Base-by-base conservation (phyloP, 2,329 filamentous ascomycete species). In the Mariannaea elegans region DNA sequence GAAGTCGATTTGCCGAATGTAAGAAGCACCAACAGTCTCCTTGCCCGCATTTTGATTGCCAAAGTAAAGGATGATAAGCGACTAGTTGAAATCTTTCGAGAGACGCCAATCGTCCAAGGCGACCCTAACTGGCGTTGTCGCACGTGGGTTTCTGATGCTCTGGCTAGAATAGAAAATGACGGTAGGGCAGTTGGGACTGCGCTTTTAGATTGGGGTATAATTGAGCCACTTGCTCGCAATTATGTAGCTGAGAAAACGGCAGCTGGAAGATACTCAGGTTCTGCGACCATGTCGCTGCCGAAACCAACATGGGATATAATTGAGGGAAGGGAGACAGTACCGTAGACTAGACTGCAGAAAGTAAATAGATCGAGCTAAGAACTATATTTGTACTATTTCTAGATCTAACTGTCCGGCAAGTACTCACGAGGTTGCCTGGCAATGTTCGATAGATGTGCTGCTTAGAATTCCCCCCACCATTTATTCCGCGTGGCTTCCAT, bases 41-140 rank as follows among this genome's bases (percentile, higher is more conserved):
- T 81, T 27, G 75, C 67, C 1, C 77, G 77, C 8, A 54, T 80
- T 56, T 3, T 76, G 12, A 72, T 80, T 51, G 77, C 73, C 31
- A 81, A 81, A 63, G 59, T 81, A 24, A 64, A 69, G 18, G 68
- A 80, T 57, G 66, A 76, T 48, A 16, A 57, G 14, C 68, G 71
- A 1, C 70, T 81, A 3, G 27, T 73, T 13, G 50, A 67, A 1
- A 73, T 78, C 27, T 51, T 81, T 6, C 69, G 69, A 16, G 36
- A 45, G 2, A 64, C 73, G 5, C 74, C 76, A 4, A 58, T 81
- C 6, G 58, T 75, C 4, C 70, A 77, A 45, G 60, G 64, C 44
- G 72, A 80, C 39, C 69, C 71, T 7, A 65, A 62, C 42, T 82
- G 77, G 75, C 73, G 72, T 16, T 80, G 77, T 59, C 73, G 75